A percentile compares a stretch with the other conserved stretches of the same genome.
phyloP scores from a whole-genome alignment of 495 filamentous ascomycete genomes.

The Penicillium desertorum region DNA sequence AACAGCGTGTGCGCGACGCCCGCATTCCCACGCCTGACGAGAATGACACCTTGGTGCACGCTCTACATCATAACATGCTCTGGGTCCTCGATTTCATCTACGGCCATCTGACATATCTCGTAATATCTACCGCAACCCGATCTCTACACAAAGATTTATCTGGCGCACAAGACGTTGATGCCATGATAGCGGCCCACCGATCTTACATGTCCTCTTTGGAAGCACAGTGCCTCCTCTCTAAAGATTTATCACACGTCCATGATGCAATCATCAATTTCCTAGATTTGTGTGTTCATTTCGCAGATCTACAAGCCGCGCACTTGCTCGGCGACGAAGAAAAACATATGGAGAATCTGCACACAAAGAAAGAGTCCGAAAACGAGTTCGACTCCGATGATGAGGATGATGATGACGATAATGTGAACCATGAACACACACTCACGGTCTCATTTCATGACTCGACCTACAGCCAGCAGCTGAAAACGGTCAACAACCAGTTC shows the following conservation, averaged over 20 bases:
- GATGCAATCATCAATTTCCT: constrained; percentile 65
- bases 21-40: constrained; percentile 7
- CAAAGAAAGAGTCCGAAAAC: constrained; percentile 3
- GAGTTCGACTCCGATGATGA: constrained; percentile 28
- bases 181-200: constrained; percentile 71
- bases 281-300: constrained; percentile 53
- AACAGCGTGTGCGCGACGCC: constrained; percentile 46
- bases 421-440: constrained; percentile 28
- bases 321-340: constrained; percentile 16
- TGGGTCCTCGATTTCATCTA: constrained; percentile 77
- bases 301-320: constrained; percentile 43
- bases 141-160: constrained; percentile 54
- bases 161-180: constrained; percentile 71
- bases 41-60: constrained; percentile 53
- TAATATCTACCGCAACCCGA: constrained; percentile 58
- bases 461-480: constrained; percentile 31
- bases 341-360: not conserved
- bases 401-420: constrained; percentile 17
- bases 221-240: constrained; percentile 64
- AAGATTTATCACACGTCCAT: constrained; percentile 61
- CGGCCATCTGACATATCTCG: constrained; percentile 70
- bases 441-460: constrained; percentile 33
- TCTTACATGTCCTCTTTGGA: constrained; percentile 59
- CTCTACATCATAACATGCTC: constrained; percentile 68
- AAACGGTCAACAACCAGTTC: constrained; percentile 39